Percentiles rank a stretch among this genome's conserved stretches.
Evolutionary conservation across 495 filamentous ascomycete species (phyloP).

Genomic region (Penicillium pulvis): DNA sequence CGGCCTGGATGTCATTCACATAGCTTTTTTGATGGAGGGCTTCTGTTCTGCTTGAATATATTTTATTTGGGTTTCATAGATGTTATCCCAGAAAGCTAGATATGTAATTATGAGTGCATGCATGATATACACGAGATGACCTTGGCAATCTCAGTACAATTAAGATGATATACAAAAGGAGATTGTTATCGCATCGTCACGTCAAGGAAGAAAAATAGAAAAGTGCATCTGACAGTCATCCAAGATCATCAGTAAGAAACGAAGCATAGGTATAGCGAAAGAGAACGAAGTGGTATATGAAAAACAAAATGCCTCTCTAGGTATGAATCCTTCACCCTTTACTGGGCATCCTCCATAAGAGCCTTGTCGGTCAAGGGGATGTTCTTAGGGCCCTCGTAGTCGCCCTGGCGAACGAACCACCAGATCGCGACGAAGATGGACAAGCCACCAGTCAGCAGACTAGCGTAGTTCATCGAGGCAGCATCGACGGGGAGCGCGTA

Average conservation of each 20-base stretch:
- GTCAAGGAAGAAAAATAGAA: neutral
- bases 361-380: constrained; percentile 41
- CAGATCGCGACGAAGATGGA: constrained; percentile 46
- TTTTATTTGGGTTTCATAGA: neutral
- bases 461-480: constrained; percentile 71
- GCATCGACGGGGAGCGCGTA: constrained; percentile 57
- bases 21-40: neutral
- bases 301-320: constrained; percentile 7
- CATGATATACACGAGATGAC: neutral
- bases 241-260: constrained; percentile 18
- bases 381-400: constrained; percentile 41
- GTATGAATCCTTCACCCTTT: constrained; percentile 4
- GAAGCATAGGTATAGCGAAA: constrained; percentile 7
- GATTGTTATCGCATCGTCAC: neutral
- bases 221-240: constrained; percentile 15
- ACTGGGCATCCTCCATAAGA: constrained; percentile 29
- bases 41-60: neutral
- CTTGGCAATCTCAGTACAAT: neutral
- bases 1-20: neutral
- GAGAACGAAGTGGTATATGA: constrained; percentile 17
- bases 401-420: constrained; percentile 41
- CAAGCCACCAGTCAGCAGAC: constrained; percentile 64
- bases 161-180: neutral
- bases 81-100: neutral
- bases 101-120: neutral